phyloP scores from a whole-genome alignment of 352 stramenopile species.

The Globisporangium cystogenes region DNA sequence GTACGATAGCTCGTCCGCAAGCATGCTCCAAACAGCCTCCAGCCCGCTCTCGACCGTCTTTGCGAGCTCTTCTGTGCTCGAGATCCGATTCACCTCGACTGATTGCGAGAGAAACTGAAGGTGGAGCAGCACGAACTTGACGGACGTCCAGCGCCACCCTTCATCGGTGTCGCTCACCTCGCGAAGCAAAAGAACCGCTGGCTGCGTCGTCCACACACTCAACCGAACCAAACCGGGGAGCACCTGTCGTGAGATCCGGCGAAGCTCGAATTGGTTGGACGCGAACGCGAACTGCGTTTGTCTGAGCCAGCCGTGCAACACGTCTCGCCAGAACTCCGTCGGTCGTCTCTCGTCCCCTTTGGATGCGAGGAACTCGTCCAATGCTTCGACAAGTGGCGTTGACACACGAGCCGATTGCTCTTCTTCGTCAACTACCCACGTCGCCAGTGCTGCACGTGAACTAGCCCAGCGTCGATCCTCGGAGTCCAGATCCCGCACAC shows the following conservation, averaged over 20 bases:
- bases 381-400: background rate
- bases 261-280: conserved; percentile 63
- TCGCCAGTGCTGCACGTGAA: conserved; percentile 9
- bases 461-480: background rate
- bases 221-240: conserved; percentile 50
- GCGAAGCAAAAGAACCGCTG: conserved; percentile 12
- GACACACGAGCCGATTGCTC: conserved; percentile 11
- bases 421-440: conserved; percentile 29
- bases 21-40: background rate
- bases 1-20: background rate
- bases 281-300: conserved; percentile 37
- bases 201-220: conserved; percentile 39
- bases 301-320: conserved; percentile 31
- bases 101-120: conserved; percentile 21
- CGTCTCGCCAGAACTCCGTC: conserved; percentile 22
- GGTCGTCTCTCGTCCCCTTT: conserved; percentile 7
- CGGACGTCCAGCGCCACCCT: conserved; percentile 25
- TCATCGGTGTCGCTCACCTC: conserved; percentile 1
- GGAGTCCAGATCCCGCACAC: too few species aligned
- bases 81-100: background rate
- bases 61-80: background rate
- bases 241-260: conserved; percentile 51
- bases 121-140: conserved; percentile 41
- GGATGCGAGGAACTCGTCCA: background rate
- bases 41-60: background rate